Conservation (phyloP, 2,329 filamentous ascomycete genomes). For the Arthrobotrys musiformis region DNA sequence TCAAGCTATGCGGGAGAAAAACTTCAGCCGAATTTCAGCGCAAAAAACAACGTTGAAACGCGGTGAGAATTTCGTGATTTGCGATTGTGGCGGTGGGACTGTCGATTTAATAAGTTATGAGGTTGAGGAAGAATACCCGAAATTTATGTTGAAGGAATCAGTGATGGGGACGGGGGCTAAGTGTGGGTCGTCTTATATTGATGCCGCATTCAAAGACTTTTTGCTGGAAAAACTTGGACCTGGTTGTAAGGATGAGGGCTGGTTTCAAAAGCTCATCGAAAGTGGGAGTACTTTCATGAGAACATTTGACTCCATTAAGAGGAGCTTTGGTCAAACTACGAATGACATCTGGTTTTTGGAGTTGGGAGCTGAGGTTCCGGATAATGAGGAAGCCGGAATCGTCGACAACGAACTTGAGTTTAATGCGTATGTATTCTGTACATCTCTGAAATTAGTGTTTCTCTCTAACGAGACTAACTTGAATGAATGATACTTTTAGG, state of each 20-base stretch:
- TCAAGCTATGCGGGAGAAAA: conserved; percentile 3
- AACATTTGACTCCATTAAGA: conserved; percentile 46
- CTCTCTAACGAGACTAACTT: neutral
- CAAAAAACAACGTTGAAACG: conserved; percentile 3
- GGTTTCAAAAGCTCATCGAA: conserved; percentile 17
- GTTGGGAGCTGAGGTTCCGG: conserved; percentile 23
- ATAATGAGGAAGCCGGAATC: conserved; percentile 46
- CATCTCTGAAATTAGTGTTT: neutral
- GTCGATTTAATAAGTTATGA: conserved; percentile 54
- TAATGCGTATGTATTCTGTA: neutral
- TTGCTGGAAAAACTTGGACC: conserved; percentile 16
- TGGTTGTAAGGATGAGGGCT: neutral
- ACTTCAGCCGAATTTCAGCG: neutral
- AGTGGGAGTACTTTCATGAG: conserved; percentile 39
- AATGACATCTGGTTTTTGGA: conserved; percentile 15
- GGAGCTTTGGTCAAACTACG: conserved; percentile 35
- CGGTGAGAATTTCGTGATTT: conserved; percentile 54
- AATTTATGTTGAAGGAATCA: conserved; percentile 37
- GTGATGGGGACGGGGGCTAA: conserved; percentile 48
- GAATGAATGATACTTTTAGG: conserved; percentile 2
- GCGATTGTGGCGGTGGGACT: conserved; percentile 55
- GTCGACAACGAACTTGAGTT: conserved; percentile 33
- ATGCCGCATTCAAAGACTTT: conserved; percentile 44
- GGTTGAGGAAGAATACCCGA: conserved; percentile 25
- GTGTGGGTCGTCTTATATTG: conserved; percentile 54